Conservation (phyloP, 2,329 filamentous ascomycete species). For the Xylariaceae sp. region DNA sequence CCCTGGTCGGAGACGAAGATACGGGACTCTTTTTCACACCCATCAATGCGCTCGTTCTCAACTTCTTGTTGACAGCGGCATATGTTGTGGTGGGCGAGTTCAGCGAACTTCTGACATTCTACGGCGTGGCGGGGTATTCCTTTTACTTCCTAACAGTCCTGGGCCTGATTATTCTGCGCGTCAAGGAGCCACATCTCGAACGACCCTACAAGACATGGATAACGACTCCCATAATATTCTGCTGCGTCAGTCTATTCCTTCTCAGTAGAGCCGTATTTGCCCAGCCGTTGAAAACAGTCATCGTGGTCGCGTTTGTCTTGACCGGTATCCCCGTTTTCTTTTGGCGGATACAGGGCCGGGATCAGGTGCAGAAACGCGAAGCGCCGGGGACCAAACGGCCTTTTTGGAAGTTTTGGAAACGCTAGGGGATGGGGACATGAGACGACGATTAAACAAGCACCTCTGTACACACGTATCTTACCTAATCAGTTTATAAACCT, state of each 20-base stretch:
- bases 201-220: slow-evolving; percentile 96
- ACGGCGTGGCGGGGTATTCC: slow-evolving; percentile 92
- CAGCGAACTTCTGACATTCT: slow-evolving; percentile 87
- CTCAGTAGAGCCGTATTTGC: slow-evolving; percentile 85
- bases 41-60: slow-evolving; percentile 85
- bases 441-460: slow-evolving; percentile 11
- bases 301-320: slow-evolving; percentile 80
- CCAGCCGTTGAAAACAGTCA: slow-evolving; percentile 82
- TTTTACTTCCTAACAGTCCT: slow-evolving; percentile 97
- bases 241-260: slow-evolving; percentile 92
- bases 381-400: slow-evolving; percentile 31
- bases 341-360: slow-evolving; percentile 70
- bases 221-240: slow-evolving; percentile 94
- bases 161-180: slow-evolving; percentile 83
- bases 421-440: slow-evolving; percentile 30
- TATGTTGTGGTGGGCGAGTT: slow-evolving; percentile 91
- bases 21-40: slow-evolving; percentile 87
- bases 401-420: slow-evolving; percentile 61
- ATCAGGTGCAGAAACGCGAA: slow-evolving; percentile 46
- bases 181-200: slow-evolving; percentile 82
- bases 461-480: no score
- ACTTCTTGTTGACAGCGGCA: slow-evolving; percentile 64
- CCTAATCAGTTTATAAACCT: no score
- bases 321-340: slow-evolving; percentile 85
- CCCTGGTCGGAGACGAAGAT: slow-evolving; percentile 70